A percentile compares a stretch with the other conserved stretches of the same genome.
Conservation (phyloP, 2,329 filamentous ascomycete species). For the Penicillium sp. region DNA sequence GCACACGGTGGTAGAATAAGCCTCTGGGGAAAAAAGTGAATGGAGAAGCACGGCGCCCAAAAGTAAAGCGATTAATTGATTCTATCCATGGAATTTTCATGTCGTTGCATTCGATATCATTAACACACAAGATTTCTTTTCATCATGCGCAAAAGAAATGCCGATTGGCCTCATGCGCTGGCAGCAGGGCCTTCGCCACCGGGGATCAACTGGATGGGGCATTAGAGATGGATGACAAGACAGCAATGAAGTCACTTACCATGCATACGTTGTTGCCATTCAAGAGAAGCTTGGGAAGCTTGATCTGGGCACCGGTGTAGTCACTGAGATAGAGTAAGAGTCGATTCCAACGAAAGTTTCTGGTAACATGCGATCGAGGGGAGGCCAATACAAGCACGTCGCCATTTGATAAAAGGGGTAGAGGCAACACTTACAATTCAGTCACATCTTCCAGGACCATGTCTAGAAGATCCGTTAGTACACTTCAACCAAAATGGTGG, state of each 20-base stretch:
- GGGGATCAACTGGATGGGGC: constrained; percentile 63
- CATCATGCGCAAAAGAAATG: constrained; percentile 4
- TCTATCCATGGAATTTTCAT: constrained; percentile 19
- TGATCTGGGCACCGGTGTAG: constrained; percentile 81
- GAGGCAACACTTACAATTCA: constrained; percentile 68
- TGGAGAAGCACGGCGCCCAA: neutral
- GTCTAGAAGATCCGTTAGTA: constrained; percentile 55
- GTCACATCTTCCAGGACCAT: constrained; percentile 98
- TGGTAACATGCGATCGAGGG: neutral
- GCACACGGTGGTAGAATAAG: too few species aligned
- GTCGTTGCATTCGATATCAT: constrained; percentile 27
- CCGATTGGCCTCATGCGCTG: constrained; percentile 23
- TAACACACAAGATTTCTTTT: constrained; percentile 21
- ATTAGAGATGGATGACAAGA: constrained; percentile 3
- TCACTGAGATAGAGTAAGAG: constrained; percentile 59
- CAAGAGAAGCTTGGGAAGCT: constrained; percentile 88
- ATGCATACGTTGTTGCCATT: constrained; percentile 99
- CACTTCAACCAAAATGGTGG: constrained; percentile 9
- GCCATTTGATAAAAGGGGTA: neutral
- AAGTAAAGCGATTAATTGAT: constrained; percentile 10
- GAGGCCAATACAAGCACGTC: neutral
- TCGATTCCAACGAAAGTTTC: neutral
- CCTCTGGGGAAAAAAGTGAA: neutral
- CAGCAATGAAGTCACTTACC: constrained; percentile 55
- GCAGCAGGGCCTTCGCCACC: constrained; percentile 68